Evolutionary conservation across 805 yeast species (phyloP), one percentile per base, ranked within the genome.

Genomic region (Lipomyces lipofer): DNA sequence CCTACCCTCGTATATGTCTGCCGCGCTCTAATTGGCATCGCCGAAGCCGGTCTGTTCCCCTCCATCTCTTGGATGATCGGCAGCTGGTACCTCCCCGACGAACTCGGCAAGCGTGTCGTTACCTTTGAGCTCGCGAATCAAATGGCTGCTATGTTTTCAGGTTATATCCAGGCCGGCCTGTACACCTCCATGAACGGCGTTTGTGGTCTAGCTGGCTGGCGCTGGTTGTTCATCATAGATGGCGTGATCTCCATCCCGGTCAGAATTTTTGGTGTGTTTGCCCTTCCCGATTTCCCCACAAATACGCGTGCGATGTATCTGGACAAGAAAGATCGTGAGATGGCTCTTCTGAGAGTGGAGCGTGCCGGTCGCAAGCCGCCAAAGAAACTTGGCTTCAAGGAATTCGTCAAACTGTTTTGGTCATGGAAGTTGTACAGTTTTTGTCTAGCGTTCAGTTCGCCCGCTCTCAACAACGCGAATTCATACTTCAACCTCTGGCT

Each of bases 41-140:
- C 82, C 4, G 94, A 88, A 66, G 80, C 87, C 2, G 81, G 84
- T 15, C 78, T 75, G 60, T 76, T 79, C 70, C 86, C 89, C 4
- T 81, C 69, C 1, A 58, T 68, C 22, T 52, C 55, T 27, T 60
- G 46, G 32, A 43, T 68, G 27, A 49, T 69, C 58, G 88, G 86
- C 17, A 74, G 80, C 24, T 82, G 79, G 77, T 81, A 80, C 67
- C 74, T 74, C 60, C 75, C 81, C 47, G 72, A 73, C 49, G 86
- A 85, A 69, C 74, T 82, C 51, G 74, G 79, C 39, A 59, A 58
- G 38, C 50, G 39, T 7, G 39, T 44, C 7, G 42, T 75, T 75
- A 53, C 73, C 74, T 59, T 71, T 77, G 50, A 44, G 19, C 29
- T 49, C 7, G 40, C 50, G 30, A 86, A 82, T 59, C 79, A 76